phyloP scores from a whole-genome alignment of 768 basidiomycete genomes.

The Lactifluus volemus region DNA sequence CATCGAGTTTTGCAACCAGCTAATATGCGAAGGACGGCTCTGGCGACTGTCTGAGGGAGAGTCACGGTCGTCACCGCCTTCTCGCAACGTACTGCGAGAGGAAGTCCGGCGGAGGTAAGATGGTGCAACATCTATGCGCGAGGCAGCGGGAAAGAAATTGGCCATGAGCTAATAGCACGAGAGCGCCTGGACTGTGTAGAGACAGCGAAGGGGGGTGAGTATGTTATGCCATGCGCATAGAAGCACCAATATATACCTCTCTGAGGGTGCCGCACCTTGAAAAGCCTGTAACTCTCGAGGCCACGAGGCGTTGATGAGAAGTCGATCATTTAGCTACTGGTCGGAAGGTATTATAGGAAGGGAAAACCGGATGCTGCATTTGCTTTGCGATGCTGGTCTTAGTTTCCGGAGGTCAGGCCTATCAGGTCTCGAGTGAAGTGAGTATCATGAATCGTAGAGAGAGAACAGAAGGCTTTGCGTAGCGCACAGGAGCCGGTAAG shows the following conservation, averaged over 20 bases:
- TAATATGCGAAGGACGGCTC: constrained; percentile 16
- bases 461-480: not conserved
- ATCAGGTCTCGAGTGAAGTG: not conserved
- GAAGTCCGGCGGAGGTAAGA: constrained; percentile 3
- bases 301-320: constrained; percentile 14
- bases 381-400: not conserved
- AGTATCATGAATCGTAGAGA: not conserved
- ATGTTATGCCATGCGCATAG: constrained; percentile 1
- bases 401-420: not conserved
- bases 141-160: constrained; percentile 16
- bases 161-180: constrained; percentile 14
- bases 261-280: not conserved
- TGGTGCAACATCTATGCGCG: constrained; percentile 10
- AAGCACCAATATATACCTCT: constrained; percentile 7
- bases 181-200: not conserved
- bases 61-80: not conserved
- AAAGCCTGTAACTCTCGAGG: not conserved
- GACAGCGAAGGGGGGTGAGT: not conserved
- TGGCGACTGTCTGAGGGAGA: constrained; percentile 2
- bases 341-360: not conserved
- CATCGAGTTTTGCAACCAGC: constrained; percentile 12
- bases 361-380: not conserved
- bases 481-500: not conserved
- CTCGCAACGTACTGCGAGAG: constrained; percentile 5
- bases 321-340: not conserved